Evolutionary conservation across 768 basidiomycete genomes (phyloP).

Genomic region (Pholiota microspora): DNA sequence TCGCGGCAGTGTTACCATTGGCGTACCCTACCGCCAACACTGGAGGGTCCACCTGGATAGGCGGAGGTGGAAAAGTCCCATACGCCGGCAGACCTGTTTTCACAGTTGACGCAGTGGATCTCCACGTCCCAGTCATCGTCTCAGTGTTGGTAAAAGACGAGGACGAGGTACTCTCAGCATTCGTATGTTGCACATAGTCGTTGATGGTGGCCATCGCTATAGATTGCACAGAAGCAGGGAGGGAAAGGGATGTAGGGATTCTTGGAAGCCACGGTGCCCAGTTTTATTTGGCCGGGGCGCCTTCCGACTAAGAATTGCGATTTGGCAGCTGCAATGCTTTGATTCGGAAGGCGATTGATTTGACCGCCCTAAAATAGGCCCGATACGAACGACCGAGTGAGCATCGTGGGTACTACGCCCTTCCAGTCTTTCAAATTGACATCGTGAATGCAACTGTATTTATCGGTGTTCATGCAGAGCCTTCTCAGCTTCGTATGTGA

Average conservation of each 20-base stretch:
- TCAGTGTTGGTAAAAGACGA: not conserved
- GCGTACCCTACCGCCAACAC: not conserved
- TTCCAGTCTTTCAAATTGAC: not conserved
- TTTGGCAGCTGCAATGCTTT: slow-evolving; percentile 8
- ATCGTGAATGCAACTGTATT: not conserved
- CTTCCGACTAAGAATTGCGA: not conserved
- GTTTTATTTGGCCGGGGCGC: not conserved
- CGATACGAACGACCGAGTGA: not conserved
- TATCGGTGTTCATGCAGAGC: not conserved
- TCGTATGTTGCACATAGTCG: not conserved
- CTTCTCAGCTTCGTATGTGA: not conserved
- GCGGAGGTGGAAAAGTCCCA: not conserved
- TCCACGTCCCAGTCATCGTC: not conserved
- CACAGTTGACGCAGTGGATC: not conserved
- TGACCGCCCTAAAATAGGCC: not conserved
- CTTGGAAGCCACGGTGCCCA: not conserved
- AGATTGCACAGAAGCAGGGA: not conserved
- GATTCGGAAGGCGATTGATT: not conserved
- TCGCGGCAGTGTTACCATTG: not conserved
- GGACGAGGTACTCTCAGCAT: not conserved
- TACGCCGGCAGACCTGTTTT: not conserved
- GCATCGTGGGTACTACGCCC: not conserved
- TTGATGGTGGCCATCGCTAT: not conserved
- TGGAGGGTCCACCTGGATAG: not conserved
- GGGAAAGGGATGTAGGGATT: not conserved